Evolutionary conservation across 2,329 filamentous ascomycete genomes (phyloP), one percentile per base, ranked within the genome.

Genomic region (Cytospora leucostoma): DNA sequence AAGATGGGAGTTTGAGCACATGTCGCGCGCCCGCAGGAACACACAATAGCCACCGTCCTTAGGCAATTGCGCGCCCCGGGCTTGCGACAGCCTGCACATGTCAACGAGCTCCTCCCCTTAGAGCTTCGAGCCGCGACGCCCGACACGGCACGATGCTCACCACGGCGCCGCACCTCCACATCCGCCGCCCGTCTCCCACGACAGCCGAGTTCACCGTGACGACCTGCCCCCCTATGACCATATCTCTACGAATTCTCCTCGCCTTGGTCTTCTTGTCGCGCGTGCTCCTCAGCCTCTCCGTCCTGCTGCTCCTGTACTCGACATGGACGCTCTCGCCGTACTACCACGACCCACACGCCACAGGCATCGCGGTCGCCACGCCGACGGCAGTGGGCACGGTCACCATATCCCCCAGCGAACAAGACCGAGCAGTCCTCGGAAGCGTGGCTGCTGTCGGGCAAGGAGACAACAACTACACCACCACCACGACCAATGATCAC

Each of bases 121-220:
- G 27, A 54, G 47, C 54, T 34, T 54, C 56, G 52, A 56, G 47
- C 33, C 53, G 51, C 44, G 21, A 13, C 44, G n/a, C 47, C 56
- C 51, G 56, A 68, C 65, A 58, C 53, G 54, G 27, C 65, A 73
- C 68, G 57, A 91, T 92, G 88, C 81, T 90, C 68, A 84, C 83
- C 50, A 84, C 82, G 21, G 71, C 79, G 1, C 84, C 86, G 11
- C 83, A 83, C 69, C 85, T 92, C 57, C 82, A 80, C 69, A 83
- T 84, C 65, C 83, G 86, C 68, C 84, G 87, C 27, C 90, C 91
- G 56, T 93, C 95, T 32, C 89, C 92, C 54, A 96, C 93, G 3
- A 97, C 95, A n/a, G 88, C 91, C 73, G 90, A 91, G 68, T 98
- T 94, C 82, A 96, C 90, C 35, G 91, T 97, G 62, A 95, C 93